Evolutionary conservation across 768 basidiomycete species (phyloP).

Genomic region (Termitomyces sp.): DNA sequence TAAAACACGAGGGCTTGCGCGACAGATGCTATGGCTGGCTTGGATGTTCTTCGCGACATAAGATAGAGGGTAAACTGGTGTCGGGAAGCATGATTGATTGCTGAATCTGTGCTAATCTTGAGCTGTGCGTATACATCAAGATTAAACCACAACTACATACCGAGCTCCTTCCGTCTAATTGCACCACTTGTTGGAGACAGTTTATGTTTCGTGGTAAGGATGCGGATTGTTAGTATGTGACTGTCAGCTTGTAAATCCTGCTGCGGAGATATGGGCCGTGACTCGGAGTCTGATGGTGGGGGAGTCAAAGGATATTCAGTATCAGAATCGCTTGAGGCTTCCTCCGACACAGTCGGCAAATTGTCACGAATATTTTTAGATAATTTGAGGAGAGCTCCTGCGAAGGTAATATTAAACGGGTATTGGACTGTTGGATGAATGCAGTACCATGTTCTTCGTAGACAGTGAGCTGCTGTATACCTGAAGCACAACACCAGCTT

Average conservation of each 20-base stretch:
- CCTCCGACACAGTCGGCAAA: slow-evolving; percentile 11
- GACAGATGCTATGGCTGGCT: slow-evolving; percentile 56
- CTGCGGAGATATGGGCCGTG: slow-evolving; percentile 56
- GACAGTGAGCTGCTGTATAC: slow-evolving; percentile 60
- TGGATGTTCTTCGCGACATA: slow-evolving; percentile 54
- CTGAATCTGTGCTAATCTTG: not conserved
- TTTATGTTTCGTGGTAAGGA: not conserved
- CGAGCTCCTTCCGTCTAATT: not conserved
- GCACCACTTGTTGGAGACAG: not conserved
- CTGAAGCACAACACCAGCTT: slow-evolving; percentile 57
- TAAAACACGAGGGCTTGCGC: slow-evolving; percentile 40
- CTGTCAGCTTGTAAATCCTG: slow-evolving; percentile 14
- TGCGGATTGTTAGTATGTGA: slow-evolving; percentile 16
- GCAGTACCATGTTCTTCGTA: slow-evolving; percentile 65
- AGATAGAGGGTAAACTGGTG: slow-evolving; percentile 45
- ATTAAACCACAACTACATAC: not conserved
- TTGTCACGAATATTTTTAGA: slow-evolving; percentile 35
- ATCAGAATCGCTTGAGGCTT: slow-evolving; percentile 35
- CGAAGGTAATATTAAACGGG: not conserved
- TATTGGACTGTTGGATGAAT: slow-evolving; percentile 13
- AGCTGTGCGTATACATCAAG: not conserved
- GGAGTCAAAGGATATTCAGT: slow-evolving; percentile 71
- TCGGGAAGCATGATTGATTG: slow-evolving; percentile 1
- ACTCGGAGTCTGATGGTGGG: slow-evolving; percentile 71
- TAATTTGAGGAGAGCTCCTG: slow-evolving; percentile 37